phyloP scores from a whole-genome alignment of 495 filamentous ascomycete genomes.

The Tuber microsphaerosporum region DNA sequence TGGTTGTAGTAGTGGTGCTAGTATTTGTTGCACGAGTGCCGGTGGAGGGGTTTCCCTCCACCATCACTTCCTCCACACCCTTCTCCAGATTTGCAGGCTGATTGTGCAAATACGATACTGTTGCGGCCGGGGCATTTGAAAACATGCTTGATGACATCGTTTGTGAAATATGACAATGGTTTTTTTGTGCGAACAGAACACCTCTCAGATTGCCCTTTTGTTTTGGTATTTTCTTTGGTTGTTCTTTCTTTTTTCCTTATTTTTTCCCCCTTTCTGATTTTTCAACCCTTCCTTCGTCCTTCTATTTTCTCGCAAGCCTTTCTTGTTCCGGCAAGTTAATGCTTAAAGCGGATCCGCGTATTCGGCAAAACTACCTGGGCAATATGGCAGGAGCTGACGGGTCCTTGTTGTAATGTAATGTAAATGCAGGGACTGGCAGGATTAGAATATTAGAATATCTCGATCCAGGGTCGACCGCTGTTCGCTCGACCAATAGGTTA shows the following conservation, averaged over 20 bases:
- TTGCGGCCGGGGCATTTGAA: not conserved
- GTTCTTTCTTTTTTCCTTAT: not conserved
- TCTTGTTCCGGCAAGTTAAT: not conserved
- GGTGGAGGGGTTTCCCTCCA: not conserved
- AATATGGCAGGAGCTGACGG: slow-evolving; percentile 4
- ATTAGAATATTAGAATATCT: slow-evolving; percentile 2
- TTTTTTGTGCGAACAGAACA: not conserved
- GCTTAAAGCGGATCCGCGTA: not conserved
- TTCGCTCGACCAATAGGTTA: not conserved
- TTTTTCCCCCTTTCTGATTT: not conserved
- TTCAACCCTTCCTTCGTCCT: not conserved
- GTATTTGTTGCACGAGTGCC: slow-evolving; percentile 6
- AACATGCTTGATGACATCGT: not conserved
- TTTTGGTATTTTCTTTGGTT: not conserved
- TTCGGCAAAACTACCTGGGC: slow-evolving; percentile 3
- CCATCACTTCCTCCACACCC: not conserved
- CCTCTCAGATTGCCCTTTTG: not conserved
- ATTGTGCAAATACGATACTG: not conserved
- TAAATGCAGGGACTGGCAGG: slow-evolving; percentile 6
- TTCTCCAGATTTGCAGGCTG: not conserved
- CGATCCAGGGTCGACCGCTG: not conserved
- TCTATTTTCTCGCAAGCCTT: not conserved
- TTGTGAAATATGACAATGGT: not conserved
- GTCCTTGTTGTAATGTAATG: not conserved
- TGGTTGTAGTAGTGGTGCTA: not conserved